Evolutionary conservation across 129 eudicot species (phyloP).

Genomic region (Silybum marianum): DNA sequence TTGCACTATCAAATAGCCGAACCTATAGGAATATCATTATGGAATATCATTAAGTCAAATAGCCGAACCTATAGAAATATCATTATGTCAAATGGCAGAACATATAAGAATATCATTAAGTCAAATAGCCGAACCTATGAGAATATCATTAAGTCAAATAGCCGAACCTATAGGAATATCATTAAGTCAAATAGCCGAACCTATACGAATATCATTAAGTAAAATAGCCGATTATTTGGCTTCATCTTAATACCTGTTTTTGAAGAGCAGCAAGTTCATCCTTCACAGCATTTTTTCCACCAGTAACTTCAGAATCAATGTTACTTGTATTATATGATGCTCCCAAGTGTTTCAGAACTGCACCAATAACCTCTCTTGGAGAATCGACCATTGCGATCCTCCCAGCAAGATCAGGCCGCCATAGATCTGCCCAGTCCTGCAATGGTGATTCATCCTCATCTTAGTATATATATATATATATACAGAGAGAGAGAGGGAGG

Average conservation of each 20-base stretch:
- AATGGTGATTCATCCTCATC: not conserved
- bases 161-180: constrained; percentile 73
- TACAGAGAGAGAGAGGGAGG: no score
- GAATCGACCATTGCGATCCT: constrained; percentile 92
- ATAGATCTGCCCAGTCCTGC: constrained; percentile 97
- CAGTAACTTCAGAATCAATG: constrained; percentile 67
- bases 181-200: constrained; percentile 91
- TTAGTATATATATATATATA: no score
- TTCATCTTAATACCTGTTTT: constrained; percentile 61
- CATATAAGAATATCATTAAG: no score
- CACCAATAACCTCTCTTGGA: constrained; percentile 89
- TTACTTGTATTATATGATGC: constrained; percentile 81
- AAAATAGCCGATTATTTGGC: no score
- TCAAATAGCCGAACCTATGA: constrained; percentile 89
- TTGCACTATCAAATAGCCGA: constrained; percentile 75
- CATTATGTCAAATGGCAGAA: no score
- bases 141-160: constrained; percentile 85
- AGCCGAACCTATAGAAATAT: no score
- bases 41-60: no score
- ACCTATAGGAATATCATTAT: no score
- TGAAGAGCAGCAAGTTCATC: constrained; percentile 56
- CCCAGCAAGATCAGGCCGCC: constrained; percentile 95
- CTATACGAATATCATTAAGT: no score
- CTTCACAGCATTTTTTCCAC: constrained; percentile 78
- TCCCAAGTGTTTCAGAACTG: constrained; percentile 85